A percentile compares a stretch with the other conserved stretches of the same genome.
Conservation (phyloP, 2,329 filamentous ascomycete species). For the Aspergillus cejpii region DNA sequence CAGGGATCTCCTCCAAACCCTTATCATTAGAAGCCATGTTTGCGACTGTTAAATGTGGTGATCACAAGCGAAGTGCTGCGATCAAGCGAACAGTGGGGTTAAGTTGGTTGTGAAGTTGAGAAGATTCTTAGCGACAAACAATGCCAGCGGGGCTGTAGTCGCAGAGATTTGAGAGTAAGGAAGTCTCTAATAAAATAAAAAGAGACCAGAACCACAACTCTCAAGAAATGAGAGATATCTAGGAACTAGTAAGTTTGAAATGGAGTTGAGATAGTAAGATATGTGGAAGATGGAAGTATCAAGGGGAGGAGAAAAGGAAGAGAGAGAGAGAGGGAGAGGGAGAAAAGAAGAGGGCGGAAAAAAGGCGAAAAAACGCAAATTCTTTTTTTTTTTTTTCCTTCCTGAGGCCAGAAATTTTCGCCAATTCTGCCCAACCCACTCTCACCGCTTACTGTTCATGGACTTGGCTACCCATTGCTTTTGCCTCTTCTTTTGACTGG, state of each 20-base stretch:
- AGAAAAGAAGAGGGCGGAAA: conserved; percentile 15
- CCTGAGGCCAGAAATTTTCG: conserved; percentile 23
- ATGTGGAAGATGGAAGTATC: conserved; percentile 5
- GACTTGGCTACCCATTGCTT: conserved; percentile 7
- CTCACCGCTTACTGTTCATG: conserved; percentile 16
- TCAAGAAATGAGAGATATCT: conserved; percentile 26
- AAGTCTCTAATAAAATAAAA: conserved; percentile 8
- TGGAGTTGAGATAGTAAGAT: conserved; percentile 15
- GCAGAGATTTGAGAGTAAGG: conserved; percentile 16
- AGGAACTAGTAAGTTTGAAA: conserved; percentile 26
- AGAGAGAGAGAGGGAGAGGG: too few species aligned
- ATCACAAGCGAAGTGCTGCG: conserved; percentile 72
- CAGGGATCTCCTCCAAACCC: conserved; percentile 96
- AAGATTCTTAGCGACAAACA: conserved; percentile 31
- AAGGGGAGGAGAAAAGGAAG: conserved; percentile 16
- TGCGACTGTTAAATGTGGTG: conserved; percentile 55
- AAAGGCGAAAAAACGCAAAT: too few species aligned
- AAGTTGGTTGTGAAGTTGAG: conserved; percentile 28
- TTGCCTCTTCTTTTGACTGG: conserved; percentile 10
- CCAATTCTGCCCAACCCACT: conserved; percentile 19
- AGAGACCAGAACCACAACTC: conserved; percentile 35
- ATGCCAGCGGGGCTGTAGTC: conserved; percentile 25
- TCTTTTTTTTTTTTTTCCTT: conserved; percentile 11
- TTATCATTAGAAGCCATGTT: conserved; percentile 93
- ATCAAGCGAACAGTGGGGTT: conserved; percentile 45